Conservation (phyloP, 257 asterid genomes). For the Plantago elongata region DNA sequence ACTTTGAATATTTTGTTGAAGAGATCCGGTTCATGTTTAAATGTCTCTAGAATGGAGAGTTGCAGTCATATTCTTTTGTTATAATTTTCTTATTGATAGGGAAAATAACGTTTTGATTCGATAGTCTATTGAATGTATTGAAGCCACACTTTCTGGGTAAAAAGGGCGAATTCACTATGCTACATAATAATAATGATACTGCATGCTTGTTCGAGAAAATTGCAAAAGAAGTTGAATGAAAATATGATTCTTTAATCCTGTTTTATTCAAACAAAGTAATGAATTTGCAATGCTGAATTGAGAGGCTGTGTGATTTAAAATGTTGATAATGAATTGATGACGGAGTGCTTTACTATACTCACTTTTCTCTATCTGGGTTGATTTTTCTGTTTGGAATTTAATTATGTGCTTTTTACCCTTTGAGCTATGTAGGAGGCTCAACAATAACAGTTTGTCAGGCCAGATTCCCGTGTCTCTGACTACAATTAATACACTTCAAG, state of each 20-base stretch:
- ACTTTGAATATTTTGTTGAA: too few species aligned
- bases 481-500: slow-evolving; percentile 66
- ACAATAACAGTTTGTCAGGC: slow-evolving; percentile 77
- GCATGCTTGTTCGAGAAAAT: too few species aligned
- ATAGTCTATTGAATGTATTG: too few species aligned
- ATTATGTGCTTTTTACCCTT: slow-evolving; percentile 19
- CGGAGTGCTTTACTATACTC: background rate
- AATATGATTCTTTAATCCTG: background rate
- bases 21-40: too few species aligned
- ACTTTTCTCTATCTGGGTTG: slow-evolving; percentile 10
- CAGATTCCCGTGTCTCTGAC: slow-evolving; percentile 70
- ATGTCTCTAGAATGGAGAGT: too few species aligned
- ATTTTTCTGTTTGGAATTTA: slow-evolving; percentile 13
- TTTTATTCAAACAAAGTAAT: background rate
- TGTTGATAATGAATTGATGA: background rate
- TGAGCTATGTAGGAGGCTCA: slow-evolving; percentile 72
- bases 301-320: background rate
- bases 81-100: too few species aligned
- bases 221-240: too few species aligned
- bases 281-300: background rate
- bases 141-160: too few species aligned
- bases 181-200: too few species aligned
- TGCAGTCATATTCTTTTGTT: too few species aligned
- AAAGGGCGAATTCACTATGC: too few species aligned
- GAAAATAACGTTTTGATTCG: too few species aligned